phyloP scores from a whole-genome alignment of 2,329 filamentous ascomycete species.

The Botrytis byssoidea region DNA sequence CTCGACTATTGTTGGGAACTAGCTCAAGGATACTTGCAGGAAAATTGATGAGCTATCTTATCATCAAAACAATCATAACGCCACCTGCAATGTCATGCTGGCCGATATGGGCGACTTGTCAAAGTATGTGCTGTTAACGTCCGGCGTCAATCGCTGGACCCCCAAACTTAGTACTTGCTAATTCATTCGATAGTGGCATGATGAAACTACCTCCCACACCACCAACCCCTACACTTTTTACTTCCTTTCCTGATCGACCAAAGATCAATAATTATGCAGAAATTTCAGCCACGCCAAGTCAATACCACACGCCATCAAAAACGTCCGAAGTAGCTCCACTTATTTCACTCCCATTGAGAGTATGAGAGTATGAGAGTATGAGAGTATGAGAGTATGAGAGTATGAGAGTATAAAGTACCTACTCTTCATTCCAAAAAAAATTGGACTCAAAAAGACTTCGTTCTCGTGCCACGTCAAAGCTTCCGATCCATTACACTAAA shows the following conservation, averaged over 20 bases:
- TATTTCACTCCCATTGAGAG: slow-evolving; percentile 17
- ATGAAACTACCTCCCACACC: slow-evolving; percentile 7
- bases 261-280: slow-evolving; percentile 16
- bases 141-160: neutral
- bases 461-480: neutral
- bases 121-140: slow-evolving; percentile 17
- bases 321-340: neutral
- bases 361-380: slow-evolving; percentile 21
- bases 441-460: neutral
- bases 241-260: neutral
- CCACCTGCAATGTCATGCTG: slow-evolving; percentile 22
- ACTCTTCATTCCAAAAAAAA: neutral
- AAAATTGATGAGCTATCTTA: slow-evolving; percentile 32
- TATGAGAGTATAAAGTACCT: slow-evolving; percentile 18
- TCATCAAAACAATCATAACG: slow-evolving; percentile 30
- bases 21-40: slow-evolving; percentile 22
- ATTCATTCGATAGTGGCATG: slow-evolving; percentile 20
- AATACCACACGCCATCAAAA: slow-evolving; percentile 12
- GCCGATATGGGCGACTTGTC: slow-evolving; percentile 21
- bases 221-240: slow-evolving; percentile 16
- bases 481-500: slow-evolving; percentile 5
- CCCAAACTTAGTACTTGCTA: slow-evolving; percentile 7
- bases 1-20: slow-evolving; percentile 1
- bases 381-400: slow-evolving; percentile 17
- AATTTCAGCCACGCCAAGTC: slow-evolving; percentile 12